Base-by-base conservation (phyloP, 2,329 filamentous ascomycete species). In the Sporothrix humicola region DNA sequence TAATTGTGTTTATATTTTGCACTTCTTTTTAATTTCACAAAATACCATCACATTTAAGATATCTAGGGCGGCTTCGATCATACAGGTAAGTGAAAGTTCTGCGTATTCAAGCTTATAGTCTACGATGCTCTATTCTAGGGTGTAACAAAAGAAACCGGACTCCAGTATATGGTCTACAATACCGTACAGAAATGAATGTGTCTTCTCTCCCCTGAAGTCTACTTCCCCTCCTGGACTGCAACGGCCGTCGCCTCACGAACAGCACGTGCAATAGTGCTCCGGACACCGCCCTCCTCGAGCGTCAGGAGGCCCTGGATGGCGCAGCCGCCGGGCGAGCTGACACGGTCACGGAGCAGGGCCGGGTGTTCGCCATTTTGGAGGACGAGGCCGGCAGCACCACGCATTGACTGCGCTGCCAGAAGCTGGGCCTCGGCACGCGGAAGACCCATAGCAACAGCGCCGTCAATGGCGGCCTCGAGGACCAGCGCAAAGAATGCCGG, bases 331-430 rank as follows among this genome's bases (percentile, higher is more conserved):
- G 92, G 92, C 0, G 92, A 94, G 76, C 85, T 90, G n/a, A 94
- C 91, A 82, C 92, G 93, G 77, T 95, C 92, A 70, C 90, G 87
- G 71, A 95, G 82, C 26, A 94, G 82, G 17, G 92, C 92, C 1
- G 93, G 93, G 80, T 95, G 92, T 80, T 94, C 91, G 15, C 92
- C 92, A 59, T 74, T 52, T 72, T 83, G 86, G 72, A 93, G 84
- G 12, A 95, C 89, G 77, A 95, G 79, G 0, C 87, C 89, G 0
- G 92, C 91, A 0, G 91, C 89, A 26, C 93, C 93, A 76, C 88
- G 87, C 91, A 94, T 93, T 13, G 90, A 90, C 84, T 95, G 93
- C 1, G 92, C 91, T 37, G 92, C 92, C 92, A 95, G 94, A 75
- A 88, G 84, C 79, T 90, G 89, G 0, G 92, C 92, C 79, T 94